These are phyloP conservation scores for Closterium sp. DNA, from an alignment of 139 green algal genomes.

Conservation along the genomic window DNA sequence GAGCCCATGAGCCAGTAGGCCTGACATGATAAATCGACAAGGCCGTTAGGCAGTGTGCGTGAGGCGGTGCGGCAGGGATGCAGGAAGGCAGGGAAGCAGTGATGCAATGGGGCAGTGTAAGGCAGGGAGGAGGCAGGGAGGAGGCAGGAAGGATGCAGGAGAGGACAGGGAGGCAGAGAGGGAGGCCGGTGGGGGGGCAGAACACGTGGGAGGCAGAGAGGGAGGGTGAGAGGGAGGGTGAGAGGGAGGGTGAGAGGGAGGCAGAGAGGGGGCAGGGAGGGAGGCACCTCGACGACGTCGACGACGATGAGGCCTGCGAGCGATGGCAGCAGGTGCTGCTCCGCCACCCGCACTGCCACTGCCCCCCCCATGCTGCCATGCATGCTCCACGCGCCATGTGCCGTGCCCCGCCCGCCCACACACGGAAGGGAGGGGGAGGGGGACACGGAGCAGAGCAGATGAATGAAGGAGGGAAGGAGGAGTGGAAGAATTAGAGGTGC, in stretches of 20 bases:
- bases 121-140: not conserved
- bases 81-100: not conserved
- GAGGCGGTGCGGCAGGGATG: too few relatives aligned
- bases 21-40: too few relatives aligned
- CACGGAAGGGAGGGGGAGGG: not conserved
- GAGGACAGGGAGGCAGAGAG: not conserved
- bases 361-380: constrained; percentile 38
- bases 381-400: not conserved
- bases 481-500: not conserved
- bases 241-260: too few relatives aligned
- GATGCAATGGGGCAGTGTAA: not conserved
- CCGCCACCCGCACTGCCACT: constrained; percentile 31
- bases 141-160: not conserved
- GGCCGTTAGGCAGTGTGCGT: too few relatives aligned
- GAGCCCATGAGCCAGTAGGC: not conserved
- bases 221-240: too few relatives aligned
- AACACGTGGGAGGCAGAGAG: constrained; percentile 15
- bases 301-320: constrained; percentile 43
- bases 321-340: constrained; percentile 15
- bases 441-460: not conserved
- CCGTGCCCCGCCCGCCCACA: not conserved
- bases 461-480: not conserved
- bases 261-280: too few relatives aligned
- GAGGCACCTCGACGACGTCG: constrained; percentile 42
- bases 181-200: not conserved